These are phyloP conservation scores for Pyricularia sp. DNA, from an alignment of 2,329 filamentous ascomycete genomes.

Conservation along the genomic window DNA sequence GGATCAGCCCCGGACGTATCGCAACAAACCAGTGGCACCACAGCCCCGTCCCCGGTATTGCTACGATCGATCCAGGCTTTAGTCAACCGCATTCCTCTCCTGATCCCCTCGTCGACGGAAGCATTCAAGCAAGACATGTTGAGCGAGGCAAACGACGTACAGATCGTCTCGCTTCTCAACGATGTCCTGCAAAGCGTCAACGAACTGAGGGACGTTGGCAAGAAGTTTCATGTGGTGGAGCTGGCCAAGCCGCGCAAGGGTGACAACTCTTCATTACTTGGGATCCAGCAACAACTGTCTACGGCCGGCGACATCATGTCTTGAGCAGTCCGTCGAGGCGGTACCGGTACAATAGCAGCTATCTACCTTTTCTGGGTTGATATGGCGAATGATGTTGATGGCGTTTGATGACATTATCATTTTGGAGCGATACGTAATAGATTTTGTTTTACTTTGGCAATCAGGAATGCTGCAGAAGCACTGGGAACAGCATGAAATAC, in stretches of 20 bases:
- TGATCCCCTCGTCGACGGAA: constrained; percentile 60
- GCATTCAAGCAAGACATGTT: constrained; percentile 62
- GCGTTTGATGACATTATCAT: not conserved
- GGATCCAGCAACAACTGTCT: not conserved
- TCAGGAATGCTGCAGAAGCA: not conserved
- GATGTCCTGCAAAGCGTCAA: constrained; percentile 64
- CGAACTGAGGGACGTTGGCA: constrained; percentile 63
- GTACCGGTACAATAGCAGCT: not conserved
- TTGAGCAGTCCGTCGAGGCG: not conserved
- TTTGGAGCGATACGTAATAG: not conserved
- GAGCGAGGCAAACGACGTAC: constrained; percentile 76
- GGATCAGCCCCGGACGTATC: constrained; percentile 21
- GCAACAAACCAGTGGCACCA: constrained; percentile 20
- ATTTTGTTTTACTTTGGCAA: not conserved
- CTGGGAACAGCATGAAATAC: not conserved
- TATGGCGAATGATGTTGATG: not conserved
- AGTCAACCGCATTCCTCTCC: constrained; percentile 70
- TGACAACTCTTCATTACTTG: not conserved
- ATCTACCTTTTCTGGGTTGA: not conserved
- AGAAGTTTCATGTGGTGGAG: constrained; percentile 60
- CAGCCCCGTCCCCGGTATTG: constrained; percentile 54
- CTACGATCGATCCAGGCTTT: constrained; percentile 84
- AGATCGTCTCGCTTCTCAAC: constrained; percentile 60
- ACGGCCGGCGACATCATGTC: not conserved
- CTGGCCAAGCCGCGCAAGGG: constrained; percentile 14